Conservation (phyloP, 331 rosid species). For the Acacia concinna region DNA sequence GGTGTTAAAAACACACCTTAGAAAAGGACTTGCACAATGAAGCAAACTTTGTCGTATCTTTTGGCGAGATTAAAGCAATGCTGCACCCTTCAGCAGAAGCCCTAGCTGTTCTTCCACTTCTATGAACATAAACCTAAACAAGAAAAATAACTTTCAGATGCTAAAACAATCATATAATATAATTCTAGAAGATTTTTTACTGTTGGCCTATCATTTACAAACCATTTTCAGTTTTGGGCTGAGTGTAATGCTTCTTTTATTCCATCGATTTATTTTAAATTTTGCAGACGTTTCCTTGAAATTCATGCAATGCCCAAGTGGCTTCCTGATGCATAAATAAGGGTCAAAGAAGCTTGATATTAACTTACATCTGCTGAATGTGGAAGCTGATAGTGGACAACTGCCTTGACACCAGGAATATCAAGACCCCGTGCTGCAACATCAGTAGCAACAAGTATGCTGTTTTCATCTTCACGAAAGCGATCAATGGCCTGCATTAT, state of each 20-base stretch:
- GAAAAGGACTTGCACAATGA: conserved; percentile 89
- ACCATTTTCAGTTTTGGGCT: not conserved
- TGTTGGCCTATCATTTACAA: not conserved
- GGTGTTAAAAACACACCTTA: conserved; percentile 48
- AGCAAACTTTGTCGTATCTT: conserved; percentile 84
- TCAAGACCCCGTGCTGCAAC: conserved; percentile 95
- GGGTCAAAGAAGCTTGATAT: conserved; percentile 29
- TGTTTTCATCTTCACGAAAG: conserved; percentile 73
- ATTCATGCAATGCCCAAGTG: not conserved
- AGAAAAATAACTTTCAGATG: conserved; percentile 24
- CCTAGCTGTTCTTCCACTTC: conserved; percentile 99
- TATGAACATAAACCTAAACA: conserved; percentile 84
- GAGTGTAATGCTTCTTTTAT: not conserved
- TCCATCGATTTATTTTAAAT: not conserved
- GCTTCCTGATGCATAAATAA: not conserved
- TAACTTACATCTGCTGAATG: conserved; percentile 84
- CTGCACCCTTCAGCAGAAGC: conserved; percentile 98
- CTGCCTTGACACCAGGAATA: conserved; percentile 82
- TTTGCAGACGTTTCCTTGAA: not conserved
- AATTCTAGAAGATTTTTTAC: not conserved
- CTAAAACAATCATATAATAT: not conserved
- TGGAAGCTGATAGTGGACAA: conserved; percentile 98
- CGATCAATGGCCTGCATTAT: conserved; percentile 74
- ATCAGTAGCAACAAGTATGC: conserved; percentile 86
- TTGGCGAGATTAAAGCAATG: conserved; percentile 81